Evolutionary conservation across 768 basidiomycete genomes (phyloP).

Genomic region (Boletus rufocinnamomeus): DNA sequence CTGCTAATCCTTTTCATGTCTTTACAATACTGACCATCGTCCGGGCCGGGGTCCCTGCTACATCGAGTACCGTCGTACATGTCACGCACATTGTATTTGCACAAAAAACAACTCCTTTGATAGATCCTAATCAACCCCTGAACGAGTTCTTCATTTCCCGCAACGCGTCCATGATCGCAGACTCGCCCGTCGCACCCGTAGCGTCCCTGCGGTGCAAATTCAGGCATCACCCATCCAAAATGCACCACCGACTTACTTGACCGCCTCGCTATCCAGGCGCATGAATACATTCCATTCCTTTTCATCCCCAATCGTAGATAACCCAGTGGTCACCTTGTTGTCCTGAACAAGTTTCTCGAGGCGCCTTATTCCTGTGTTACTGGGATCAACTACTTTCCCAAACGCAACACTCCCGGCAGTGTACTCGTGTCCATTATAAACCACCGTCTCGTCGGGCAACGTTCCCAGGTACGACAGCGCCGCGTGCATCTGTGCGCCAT

Average conservation of each 20-base stretch:
- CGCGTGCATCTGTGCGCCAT: slow-evolving; percentile 74
- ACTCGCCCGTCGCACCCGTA: slow-evolving; percentile 44
- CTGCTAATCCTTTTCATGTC: neutral
- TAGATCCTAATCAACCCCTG: slow-evolving; percentile 42
- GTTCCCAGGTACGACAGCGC: slow-evolving; percentile 67
- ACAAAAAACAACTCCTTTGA: neutral
- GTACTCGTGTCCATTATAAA: slow-evolving; percentile 94
- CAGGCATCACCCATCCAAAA: neutral
- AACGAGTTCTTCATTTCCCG: slow-evolving; percentile 86
- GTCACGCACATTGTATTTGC: neutral
- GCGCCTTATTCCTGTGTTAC: slow-evolving; percentile 58
- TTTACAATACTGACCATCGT: slow-evolving; percentile 11
- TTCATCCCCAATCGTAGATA: slow-evolving; percentile 90
- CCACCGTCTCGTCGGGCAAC: slow-evolving; percentile 77
- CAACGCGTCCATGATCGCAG: slow-evolving; percentile 69
- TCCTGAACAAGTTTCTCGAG: slow-evolving; percentile 58
- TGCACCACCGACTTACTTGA: slow-evolving; percentile 51
- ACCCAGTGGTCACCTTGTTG: slow-evolving; percentile 70
- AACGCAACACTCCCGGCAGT: slow-evolving; percentile 75
- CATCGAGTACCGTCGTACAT: neutral
- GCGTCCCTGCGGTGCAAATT: slow-evolving; percentile 45
- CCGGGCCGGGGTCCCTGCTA: neutral
- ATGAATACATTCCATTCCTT: slow-evolving; percentile 96
- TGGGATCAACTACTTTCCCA: slow-evolving; percentile 61
- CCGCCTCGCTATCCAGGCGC: slow-evolving; percentile 63